Evolutionary conservation across 192 early-diverging fungal genomes (phyloP).

Genomic region (Gaertneriomyces sp.): DNA sequence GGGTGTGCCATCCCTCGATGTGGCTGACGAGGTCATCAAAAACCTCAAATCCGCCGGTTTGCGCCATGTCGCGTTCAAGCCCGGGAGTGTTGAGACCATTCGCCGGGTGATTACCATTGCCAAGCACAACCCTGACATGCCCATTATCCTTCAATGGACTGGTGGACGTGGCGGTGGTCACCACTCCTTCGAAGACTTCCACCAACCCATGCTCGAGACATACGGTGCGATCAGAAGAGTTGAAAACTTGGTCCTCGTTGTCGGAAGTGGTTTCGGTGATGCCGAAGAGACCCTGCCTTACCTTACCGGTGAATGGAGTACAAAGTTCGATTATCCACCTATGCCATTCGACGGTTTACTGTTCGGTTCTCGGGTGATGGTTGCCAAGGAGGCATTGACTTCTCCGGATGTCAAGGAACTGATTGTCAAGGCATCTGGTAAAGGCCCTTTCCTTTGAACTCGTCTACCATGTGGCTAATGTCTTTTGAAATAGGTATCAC

Average conservation of each 20-base stretch:
- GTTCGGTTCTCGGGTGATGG: slow-evolving; percentile 96
- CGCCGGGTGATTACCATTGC: slow-evolving; percentile 81
- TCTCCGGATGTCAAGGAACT: slow-evolving; percentile 78
- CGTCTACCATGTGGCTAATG: too few relatives aligned
- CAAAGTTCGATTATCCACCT: slow-evolving; percentile 70
- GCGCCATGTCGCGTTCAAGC: slow-evolving; percentile 82
- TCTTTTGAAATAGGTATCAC: slow-evolving; percentile 50
- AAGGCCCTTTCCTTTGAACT: too few relatives aligned
- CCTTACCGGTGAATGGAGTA: slow-evolving; percentile 89
- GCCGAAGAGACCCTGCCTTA: slow-evolving; percentile 82
- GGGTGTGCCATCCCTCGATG: slow-evolving; percentile 82
- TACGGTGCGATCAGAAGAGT: slow-evolving; percentile 77
- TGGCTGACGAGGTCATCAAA: slow-evolving; percentile 75
- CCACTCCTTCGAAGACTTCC: slow-evolving; percentile 95
- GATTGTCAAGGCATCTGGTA: slow-evolving; percentile 68
- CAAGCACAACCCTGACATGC: slow-evolving; percentile 72
- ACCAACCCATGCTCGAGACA: slow-evolving; percentile 82
- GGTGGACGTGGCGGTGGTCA: slow-evolving; percentile 95
- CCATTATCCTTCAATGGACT: slow-evolving; percentile 93
- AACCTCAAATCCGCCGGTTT: slow-evolving; percentile 72
- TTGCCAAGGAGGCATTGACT: slow-evolving; percentile 80
- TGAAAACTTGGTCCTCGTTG: slow-evolving; percentile 79
- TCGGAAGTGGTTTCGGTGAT: slow-evolving; percentile 89
- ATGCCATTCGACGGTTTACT: slow-evolving; percentile 97
- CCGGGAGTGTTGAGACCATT: slow-evolving; percentile 74